These are phyloP conservation scores for Trichoderma sp. DNA, from an alignment of 2,329 filamentous ascomycete species.

Conservation along the genomic window DNA sequence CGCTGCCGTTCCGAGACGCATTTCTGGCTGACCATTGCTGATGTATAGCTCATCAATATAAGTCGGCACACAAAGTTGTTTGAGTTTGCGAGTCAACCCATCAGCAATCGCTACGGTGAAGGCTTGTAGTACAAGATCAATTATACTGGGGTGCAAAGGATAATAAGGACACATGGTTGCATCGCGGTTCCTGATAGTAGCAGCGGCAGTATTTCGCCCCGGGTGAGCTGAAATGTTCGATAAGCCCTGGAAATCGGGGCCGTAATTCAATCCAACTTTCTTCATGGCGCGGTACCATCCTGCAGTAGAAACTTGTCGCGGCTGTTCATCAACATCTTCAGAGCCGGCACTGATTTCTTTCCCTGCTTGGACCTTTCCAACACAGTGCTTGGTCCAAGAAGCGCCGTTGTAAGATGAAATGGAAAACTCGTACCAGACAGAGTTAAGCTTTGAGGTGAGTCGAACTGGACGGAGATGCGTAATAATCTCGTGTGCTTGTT, in stretches of 20 bases:
- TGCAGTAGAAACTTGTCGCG: neutral
- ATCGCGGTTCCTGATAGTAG: neutral
- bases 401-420: conserved; percentile 22
- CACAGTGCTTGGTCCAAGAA: conserved; percentile 17
- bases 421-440: conserved; percentile 24
- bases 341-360: neutral
- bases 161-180: neutral
- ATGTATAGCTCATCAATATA: conserved; percentile 13
- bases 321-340: neutral
- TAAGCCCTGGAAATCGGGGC: conserved; percentile 17
- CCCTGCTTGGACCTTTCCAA: neutral
- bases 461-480: conserved; percentile 20
- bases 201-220: neutral
- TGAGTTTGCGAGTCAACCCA: neutral
- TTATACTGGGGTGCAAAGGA: conserved; percentile 15
- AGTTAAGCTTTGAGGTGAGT: conserved; percentile 18
- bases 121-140: conserved; percentile 21
- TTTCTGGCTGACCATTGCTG: neutral
- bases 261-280: conserved; percentile 22
- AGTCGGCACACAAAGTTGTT: conserved; percentile 4
- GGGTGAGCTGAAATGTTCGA: conserved; percentile 18
- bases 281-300: conserved; percentile 15
- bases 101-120: conserved; percentile 4
- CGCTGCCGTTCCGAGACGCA: conserved; percentile 2
- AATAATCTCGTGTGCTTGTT: conserved; percentile 21